These are phyloP conservation scores for Chloranthus sessilifolius DNA, from an alignment of 164 flowering plant genomes.

Conservation along the genomic window DNA sequence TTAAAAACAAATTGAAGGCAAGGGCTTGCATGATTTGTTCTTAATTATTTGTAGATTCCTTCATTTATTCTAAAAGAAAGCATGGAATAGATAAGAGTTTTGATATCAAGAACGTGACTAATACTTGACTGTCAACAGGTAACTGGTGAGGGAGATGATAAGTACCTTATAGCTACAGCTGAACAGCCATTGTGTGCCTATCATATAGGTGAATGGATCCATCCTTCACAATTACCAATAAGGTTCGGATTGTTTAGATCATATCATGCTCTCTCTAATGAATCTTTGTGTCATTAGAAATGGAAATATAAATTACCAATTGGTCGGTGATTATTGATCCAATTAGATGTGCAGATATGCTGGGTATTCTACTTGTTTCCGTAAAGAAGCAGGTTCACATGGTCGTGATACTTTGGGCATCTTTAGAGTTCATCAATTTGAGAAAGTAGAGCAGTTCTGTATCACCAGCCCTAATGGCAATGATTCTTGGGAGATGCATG, in stretches of 20 bases:
- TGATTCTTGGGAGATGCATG: conserved; percentile 87
- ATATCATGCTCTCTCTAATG: neutral
- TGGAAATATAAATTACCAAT: neutral
- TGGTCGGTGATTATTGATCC: conserved; percentile 2
- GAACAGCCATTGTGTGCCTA: conserved; percentile 97
- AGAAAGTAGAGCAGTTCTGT: conserved; percentile 95
- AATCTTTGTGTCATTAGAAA: neutral
- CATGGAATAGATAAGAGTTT: no score
- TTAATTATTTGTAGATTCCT: no score
- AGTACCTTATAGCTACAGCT: conserved; percentile 92
- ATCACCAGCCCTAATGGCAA: conserved; percentile 72
- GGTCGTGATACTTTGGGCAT: conserved; percentile 95
- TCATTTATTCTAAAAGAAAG: no score
- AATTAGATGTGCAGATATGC: conserved; percentile 59
- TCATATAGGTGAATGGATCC: conserved; percentile 94
- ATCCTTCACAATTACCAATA: conserved; percentile 78
- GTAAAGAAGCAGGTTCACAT: conserved; percentile 98
- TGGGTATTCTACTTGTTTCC: conserved; percentile 93
- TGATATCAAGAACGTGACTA: neutral
- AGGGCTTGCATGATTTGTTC: no score
- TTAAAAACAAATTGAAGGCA: no score
- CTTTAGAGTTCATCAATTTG: conserved; percentile 95
- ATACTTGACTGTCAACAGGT: conserved; percentile 44
- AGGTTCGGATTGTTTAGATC: conserved; percentile 49
- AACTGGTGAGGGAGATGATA: conserved; percentile 96